Conservation (phyloP, 176 grass and related monocot species). For the Zoysia pacifica region DNA sequence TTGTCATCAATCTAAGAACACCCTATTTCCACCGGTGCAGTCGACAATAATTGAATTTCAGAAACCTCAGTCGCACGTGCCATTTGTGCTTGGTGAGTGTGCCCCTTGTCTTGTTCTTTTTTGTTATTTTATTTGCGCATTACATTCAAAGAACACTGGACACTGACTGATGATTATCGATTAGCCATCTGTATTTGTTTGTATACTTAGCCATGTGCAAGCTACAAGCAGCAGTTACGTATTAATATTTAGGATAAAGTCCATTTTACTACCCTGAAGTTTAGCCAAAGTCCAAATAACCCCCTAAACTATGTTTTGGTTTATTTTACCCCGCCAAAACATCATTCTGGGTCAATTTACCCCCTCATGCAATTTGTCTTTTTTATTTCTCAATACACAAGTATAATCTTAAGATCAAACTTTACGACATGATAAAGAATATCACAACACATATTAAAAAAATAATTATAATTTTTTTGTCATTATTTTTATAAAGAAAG, state of each 20-base stretch:
- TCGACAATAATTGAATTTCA: constrained; percentile 49
- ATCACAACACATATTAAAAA: too few species aligned
- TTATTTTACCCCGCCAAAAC: too few species aligned
- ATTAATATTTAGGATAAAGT: neutral
- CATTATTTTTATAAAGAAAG: too few species aligned
- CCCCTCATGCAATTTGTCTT: too few species aligned
- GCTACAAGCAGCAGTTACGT: constrained; percentile 23
- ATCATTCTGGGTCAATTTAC: too few species aligned
- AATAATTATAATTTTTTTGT: too few species aligned
- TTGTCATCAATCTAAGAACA: constrained; percentile 51
- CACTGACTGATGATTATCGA: constrained; percentile 21
- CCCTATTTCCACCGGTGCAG: constrained; percentile 46
- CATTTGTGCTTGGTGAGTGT: constrained; percentile 53
- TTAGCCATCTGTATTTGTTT: constrained; percentile 15
- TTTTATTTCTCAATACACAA: too few species aligned
- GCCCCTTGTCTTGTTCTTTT: constrained; percentile 25
- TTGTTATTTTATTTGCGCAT: constrained; percentile 30
- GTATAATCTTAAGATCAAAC: too few species aligned
- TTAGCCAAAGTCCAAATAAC: too few species aligned
- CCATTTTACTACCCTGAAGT: too few species aligned
- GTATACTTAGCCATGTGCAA: constrained; percentile 14
- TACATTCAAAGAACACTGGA: constrained; percentile 6
- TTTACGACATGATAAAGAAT: too few species aligned
- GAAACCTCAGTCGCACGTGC: constrained; percentile 46
- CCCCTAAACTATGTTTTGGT: too few species aligned